Conservation (phyloP, 768 basidiomycete species). For the Neoboletus subvelutipes region DNA sequence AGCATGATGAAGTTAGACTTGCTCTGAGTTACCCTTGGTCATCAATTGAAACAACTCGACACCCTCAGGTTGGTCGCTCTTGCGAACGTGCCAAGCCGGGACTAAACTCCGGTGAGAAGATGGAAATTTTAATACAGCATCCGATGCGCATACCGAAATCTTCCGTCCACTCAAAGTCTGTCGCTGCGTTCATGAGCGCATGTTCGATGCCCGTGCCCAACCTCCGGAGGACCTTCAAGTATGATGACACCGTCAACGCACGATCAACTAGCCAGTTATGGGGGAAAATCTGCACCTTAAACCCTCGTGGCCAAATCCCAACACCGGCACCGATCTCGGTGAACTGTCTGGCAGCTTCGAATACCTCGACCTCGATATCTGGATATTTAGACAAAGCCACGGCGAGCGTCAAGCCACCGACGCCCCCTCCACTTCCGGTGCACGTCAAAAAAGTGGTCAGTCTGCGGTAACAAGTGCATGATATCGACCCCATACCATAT, state of each 20-base stretch:
- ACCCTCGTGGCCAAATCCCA: conserved; percentile 40
- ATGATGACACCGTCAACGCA: neutral
- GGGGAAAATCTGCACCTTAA: conserved; percentile 22
- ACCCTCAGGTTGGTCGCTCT: conserved; percentile 58
- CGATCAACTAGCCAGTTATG: neutral
- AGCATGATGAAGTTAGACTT: neutral
- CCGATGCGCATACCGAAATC: conserved; percentile 17
- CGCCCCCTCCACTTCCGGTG: conserved; percentile 39
- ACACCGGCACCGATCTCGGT: conserved; percentile 64
- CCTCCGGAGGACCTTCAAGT: conserved; percentile 22
- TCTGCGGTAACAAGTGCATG: neutral
- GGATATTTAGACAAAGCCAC: conserved; percentile 39
- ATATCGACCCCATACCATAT: conserved; percentile 23
- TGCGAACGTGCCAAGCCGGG: conserved; percentile 53
- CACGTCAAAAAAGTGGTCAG: neutral
- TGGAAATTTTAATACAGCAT: neutral
- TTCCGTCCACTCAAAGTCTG: conserved; percentile 23
- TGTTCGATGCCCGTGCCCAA: conserved; percentile 20
- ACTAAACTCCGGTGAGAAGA: conserved; percentile 36
- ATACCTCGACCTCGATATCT: conserved; percentile 57
- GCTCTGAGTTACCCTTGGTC: conserved; percentile 47
- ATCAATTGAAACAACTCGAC: conserved; percentile 52
- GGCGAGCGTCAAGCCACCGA: conserved; percentile 41
- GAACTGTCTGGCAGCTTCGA: conserved; percentile 50
- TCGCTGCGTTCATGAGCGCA: conserved; percentile 17